Base-by-base conservation (phyloP, 177 flowering plant species). In the Vitis hybrid region DNA sequence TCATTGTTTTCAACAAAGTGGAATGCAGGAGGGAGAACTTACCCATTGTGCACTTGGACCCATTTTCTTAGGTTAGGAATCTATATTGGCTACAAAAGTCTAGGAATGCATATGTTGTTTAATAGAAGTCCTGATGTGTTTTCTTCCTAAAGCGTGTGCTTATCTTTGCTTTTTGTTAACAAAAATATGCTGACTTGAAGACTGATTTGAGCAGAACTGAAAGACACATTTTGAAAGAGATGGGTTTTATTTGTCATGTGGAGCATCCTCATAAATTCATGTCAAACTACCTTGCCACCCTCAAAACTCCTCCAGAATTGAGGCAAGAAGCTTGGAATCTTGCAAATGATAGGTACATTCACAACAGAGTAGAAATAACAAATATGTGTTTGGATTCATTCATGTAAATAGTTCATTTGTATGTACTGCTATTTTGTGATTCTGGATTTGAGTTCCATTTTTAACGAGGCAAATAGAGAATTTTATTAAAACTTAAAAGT, bases 191-290 rank as follows among this genome's bases (percentile, higher is more conserved):
- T 14, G 97, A 91, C 10, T 79, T 95, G 84, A 95, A 89, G 80
- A 78, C 71, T 67, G 94, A 90, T 64, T 78, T 95, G 82, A 87
- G 81, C 79, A 84, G 86, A 82, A 86, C 97, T 58, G 98, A 93
- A 66, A 84, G 98, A 65, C 98, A 93, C 76, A 77, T 95, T 15
- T 75, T 95, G 76, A 93, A 90, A 76, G 98, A 95, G 82, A 91
- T 93, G 99, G 99, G 97, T 39, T 95, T 95, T 77, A 88, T 95
- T 63, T 95, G 99, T 81, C 98, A 95, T 67, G 98, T 95, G 58
- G 99, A 95, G 71, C 99, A 93, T 83, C 98, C 99, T 55, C 99
- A 93, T 72, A 95, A 95, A 72, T 95, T 90, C 58, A 95, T 95
- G 71, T 91, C 94, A 48, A 93, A 89, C 78, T 93, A 93, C 79